Base-by-base conservation (phyloP, 192 early-diverging fungal species). In the Podila verticillata region DNA sequence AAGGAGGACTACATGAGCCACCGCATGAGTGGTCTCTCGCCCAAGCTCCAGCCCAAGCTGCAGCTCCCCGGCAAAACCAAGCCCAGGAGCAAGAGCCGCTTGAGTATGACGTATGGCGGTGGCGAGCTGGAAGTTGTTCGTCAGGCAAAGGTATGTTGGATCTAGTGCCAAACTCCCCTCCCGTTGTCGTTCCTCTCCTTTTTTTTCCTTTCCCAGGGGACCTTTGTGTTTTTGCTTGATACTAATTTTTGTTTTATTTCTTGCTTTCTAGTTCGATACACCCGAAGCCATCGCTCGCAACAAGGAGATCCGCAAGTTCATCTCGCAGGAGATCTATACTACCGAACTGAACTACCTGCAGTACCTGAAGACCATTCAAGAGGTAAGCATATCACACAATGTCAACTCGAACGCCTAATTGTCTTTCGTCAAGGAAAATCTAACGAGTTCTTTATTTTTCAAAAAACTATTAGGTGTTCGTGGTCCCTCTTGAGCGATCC, bases 341-440 rank as follows among this genome's bases (percentile, higher is more conserved):
- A 88, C 87, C 5, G 87, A 88, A 65, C 44, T 71, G 4, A 85
- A 85, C 56, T 88, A 88, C 29, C 60, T 88, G 30, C 82, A 83
- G 47, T 85, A 86, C 66, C 62, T 88, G 74, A 70, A 61, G 32
- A 83, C 72, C n/a, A 70, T 84, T 24, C 79, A 88, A 74, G 75
- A 84, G 69, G 87, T 88, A 80, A 71, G 34, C 0, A 8, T n/a
- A 19, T 26, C 35, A n/a, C 2, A 39, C 10, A 39, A 39, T 34
- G 30, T 7, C 3, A 66, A 3, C 13, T 22, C 24, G 1, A 44
- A 36, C 28, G 19, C 15, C 19, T 12, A 64, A 44, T n/a, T 17
- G 7, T 39, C 26, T 32, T 5, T 12, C n/a, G n/a, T n/a, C n/a
- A n/a, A n/a, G 36, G 8, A 5, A 39, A 39, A 12, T 39, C 36